phyloP scores from a whole-genome alignment of 345 rosid genomes.

The Rhizophora mangle region DNA sequence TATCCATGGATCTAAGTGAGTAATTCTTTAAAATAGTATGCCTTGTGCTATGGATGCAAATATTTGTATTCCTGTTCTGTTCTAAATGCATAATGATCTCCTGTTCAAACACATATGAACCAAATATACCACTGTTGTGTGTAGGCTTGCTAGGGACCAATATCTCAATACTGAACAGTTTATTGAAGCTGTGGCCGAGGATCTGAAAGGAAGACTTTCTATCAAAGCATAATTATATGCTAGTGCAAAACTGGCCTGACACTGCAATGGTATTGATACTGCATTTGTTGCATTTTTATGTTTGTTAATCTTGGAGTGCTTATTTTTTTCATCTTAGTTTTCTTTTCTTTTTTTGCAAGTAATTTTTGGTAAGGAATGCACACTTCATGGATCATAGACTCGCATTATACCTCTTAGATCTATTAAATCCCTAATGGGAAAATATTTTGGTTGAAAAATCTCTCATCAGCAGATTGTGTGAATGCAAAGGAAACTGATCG shows the following conservation, averaged over 20 bases:
- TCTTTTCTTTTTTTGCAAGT: no score
- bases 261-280: background rate
- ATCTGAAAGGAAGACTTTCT: conserved; percentile 58
- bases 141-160: conserved; percentile 65
- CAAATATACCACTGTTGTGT: background rate
- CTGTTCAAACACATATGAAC: background rate
- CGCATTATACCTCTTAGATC: no score
- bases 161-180: conserved; percentile 92
- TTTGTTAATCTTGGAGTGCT: no score
- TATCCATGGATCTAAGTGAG: conserved; percentile 78
- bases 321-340: no score
- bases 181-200: conserved; percentile 89
- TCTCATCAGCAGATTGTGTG: no score
- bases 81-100: background rate
- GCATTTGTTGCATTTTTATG: background rate
- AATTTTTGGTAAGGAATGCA: no score
- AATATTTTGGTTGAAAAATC: no score
- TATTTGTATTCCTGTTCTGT: background rate
- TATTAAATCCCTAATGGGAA: no score
- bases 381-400: no score
- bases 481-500: no score
- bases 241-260: background rate
- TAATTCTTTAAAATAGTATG: background rate
- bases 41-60: background rate
- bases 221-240: conserved; percentile 33